phyloP scores from a whole-genome alignment of 139 green algal species.

The Coelastrella sp. region DNA sequence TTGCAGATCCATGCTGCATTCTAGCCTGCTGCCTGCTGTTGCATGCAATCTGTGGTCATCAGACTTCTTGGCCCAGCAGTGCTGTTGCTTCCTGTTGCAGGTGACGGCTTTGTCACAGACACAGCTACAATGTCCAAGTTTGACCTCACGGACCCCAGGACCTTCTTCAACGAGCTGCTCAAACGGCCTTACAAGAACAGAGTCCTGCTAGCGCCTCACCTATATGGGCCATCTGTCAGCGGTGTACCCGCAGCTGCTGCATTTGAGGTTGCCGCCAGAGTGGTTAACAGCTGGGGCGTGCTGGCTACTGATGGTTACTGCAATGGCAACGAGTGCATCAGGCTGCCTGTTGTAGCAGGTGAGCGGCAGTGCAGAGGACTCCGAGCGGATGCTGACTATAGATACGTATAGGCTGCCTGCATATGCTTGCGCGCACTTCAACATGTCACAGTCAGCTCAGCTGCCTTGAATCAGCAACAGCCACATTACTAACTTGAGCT shows the following conservation, averaged over 20 bases:
- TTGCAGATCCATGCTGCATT: no score
- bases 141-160: constrained; percentile 20
- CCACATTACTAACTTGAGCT: no score
- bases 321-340: constrained; percentile 19
- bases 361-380: no score
- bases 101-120: constrained; percentile 44
- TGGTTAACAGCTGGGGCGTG: constrained; percentile 38
- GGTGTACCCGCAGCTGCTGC: background rate
- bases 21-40: no score
- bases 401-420: no score
- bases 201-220: constrained; percentile 41
- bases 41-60: no score
- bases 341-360: constrained; percentile 44
- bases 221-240: constrained; percentile 2
- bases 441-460: no score
- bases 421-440: no score
- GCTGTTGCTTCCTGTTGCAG: background rate
- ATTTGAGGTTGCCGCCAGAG: background rate
- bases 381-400: background rate
- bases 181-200: background rate
- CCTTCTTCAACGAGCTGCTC: constrained; percentile 41
- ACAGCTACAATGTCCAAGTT: background rate
- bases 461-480: no score
- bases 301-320: constrained; percentile 39
- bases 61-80: no score